Percentiles rank a stretch among this genome's conserved stretches.
These are phyloP conservation scores for Porphyra umbilicalis DNA, from an alignment of 31 red algal genomes.

Conservation along the genomic window DNA sequence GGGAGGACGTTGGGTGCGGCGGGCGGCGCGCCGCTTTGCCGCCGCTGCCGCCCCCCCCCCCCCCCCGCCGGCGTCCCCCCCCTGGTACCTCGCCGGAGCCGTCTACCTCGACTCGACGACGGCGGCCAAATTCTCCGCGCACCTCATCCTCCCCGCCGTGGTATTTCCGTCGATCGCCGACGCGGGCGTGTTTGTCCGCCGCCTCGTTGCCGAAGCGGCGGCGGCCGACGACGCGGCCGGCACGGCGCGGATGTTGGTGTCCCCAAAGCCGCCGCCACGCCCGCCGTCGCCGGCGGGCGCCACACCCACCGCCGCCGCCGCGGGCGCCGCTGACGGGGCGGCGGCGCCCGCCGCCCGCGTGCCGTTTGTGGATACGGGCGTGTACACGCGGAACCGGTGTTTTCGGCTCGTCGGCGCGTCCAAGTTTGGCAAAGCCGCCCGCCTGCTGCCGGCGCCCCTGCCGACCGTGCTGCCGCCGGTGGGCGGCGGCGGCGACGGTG, in stretches of 20 bases:
- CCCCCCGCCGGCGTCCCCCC: not conserved
- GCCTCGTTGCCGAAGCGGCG: conserved; percentile 16
- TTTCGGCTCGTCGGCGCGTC: conserved; percentile 61
- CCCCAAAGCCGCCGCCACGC: not conserved
- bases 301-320: too few relatives aligned
- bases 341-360: not conserved
- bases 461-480: not conserved
- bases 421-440: conserved; percentile 55
- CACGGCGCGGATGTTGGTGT: conserved; percentile 16
- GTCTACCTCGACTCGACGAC: conserved; percentile 63
- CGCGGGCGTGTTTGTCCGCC: conserved; percentile 28
- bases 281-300: not conserved
- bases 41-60: not conserved
- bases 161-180: conserved; percentile 25
- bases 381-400: conserved; percentile 81
- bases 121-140: conserved; percentile 53
- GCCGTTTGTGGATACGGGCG: conserved; percentile 60
- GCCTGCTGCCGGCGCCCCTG: conserved; percentile 12
- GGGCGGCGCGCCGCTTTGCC: not conserved
- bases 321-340: not conserved
- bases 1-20: too few relatives aligned
- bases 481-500: too few relatives aligned
- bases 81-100: conserved; percentile 6
- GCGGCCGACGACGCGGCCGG: conserved; percentile 17
- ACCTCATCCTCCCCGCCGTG: conserved; percentile 51